These are phyloP conservation scores for Massariosphaeria phaeospora DNA, from an alignment of 495 filamentous ascomycete species.

Conservation along the genomic window DNA sequence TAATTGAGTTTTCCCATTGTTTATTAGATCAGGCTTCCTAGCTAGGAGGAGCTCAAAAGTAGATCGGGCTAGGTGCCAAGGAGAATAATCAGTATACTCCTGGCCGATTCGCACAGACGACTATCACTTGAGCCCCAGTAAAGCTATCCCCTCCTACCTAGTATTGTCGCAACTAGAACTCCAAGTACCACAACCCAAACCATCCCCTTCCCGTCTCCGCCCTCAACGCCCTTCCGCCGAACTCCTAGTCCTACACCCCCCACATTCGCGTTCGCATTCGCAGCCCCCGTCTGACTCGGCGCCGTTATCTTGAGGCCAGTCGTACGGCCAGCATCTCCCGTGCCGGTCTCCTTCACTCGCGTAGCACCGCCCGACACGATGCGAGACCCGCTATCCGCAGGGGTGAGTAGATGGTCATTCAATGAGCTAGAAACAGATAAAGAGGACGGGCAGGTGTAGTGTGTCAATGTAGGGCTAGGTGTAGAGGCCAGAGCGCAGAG, in stretches of 20 bases:
- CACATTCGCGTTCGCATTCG: neutral
- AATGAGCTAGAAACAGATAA: neutral
- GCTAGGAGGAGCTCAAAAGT: too few relatives aligned
- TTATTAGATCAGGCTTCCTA: too few relatives aligned
- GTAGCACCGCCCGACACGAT: neutral
- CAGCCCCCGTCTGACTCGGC: neutral
- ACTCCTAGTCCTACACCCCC: neutral
- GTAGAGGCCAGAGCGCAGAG: neutral
- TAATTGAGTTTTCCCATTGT: too few relatives aligned
- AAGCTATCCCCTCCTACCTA: too few relatives aligned
- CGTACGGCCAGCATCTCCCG: neutral
- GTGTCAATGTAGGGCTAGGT: conserved; percentile 10
- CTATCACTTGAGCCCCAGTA: too few relatives aligned
- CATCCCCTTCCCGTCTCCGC: neutral
- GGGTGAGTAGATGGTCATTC: neutral
- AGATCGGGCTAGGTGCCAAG: too few relatives aligned
- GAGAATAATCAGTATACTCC: too few relatives aligned
- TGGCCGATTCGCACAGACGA: too few relatives aligned
- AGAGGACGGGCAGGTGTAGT: neutral
- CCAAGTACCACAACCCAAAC: neutral
- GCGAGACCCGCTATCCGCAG: conserved; percentile 1
- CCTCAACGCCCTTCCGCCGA: neutral
- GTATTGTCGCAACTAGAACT: neutral
- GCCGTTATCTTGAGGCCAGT: neutral
- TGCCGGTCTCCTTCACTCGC: neutral